These are phyloP conservation scores for Stenocarpella maydis DNA, from an alignment of 2,329 filamentous ascomycete genomes.

Conservation along the genomic window DNA sequence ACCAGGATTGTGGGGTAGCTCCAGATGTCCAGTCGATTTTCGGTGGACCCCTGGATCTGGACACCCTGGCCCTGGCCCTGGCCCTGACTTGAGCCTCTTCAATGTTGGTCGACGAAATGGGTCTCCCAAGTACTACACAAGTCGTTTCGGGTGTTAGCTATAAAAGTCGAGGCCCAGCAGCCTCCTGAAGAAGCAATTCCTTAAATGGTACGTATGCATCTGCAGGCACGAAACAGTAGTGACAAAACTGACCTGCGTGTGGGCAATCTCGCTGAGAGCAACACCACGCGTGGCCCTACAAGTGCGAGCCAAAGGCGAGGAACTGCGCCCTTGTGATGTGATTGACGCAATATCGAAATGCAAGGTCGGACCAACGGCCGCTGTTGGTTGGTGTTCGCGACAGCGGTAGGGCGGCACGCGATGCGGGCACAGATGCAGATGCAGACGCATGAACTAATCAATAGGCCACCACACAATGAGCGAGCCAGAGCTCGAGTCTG, in stretches of 20 bases:
- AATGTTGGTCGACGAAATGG: not conserved
- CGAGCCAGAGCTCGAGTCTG: not conserved
- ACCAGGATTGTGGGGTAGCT: slow-evolving; percentile 33
- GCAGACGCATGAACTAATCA: slow-evolving; percentile 4
- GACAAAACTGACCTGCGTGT: slow-evolving; percentile 13
- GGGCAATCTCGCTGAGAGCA: not conserved
- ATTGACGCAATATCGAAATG: slow-evolving; percentile 12
- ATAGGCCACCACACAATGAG: not conserved
- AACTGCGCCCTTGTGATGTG: slow-evolving; percentile 1
- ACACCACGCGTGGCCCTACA: not conserved
- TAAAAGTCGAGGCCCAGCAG: too few relatives aligned
- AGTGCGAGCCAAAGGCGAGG: not conserved
- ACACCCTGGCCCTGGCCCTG: slow-evolving; percentile 23
- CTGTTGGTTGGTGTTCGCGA: slow-evolving; percentile 17
- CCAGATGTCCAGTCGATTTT: slow-evolving; percentile 25
- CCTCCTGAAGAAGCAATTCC: too few relatives aligned
- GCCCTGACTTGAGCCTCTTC: slow-evolving; percentile 19
- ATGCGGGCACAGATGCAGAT: slow-evolving; percentile 3
- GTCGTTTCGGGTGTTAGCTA: too few relatives aligned
- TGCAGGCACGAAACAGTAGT: too few relatives aligned
- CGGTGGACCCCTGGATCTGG: slow-evolving; percentile 28
- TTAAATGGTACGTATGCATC: not conserved
- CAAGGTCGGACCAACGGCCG: slow-evolving; percentile 22
- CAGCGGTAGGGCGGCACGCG: slow-evolving; percentile 16
- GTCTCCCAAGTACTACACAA: too few relatives aligned